phyloP scores from a whole-genome alignment of 768 basidiomycete species.

The Lentinula lateritia region DNA sequence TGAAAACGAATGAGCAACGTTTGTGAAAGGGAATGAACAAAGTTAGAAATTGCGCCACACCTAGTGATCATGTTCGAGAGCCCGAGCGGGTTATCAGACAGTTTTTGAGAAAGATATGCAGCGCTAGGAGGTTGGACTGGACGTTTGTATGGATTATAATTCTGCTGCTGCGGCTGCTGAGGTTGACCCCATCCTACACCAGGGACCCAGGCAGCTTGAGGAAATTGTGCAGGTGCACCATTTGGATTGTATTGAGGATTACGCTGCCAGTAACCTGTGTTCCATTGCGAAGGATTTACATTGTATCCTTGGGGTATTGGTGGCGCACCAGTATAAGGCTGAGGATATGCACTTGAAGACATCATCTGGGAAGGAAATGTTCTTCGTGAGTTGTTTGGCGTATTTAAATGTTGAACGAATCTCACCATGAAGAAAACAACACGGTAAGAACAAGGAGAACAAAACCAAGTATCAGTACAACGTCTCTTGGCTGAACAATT shows the following conservation, averaged over 20 bases:
- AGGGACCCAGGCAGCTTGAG: conserved; percentile 30
- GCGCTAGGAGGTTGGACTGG: conserved; percentile 54
- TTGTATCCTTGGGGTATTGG: conserved; percentile 45
- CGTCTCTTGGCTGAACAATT: background rate
- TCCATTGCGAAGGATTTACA: conserved; percentile 44
- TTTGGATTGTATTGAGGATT: conserved; percentile 34
- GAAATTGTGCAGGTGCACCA: conserved; percentile 15
- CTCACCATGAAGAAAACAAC: background rate
- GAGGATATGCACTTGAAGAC: background rate
- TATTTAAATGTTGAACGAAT: background rate
- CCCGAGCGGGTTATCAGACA: conserved; percentile 60
- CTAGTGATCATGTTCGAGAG: conserved; percentile 60
- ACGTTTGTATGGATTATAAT: conserved; percentile 61
- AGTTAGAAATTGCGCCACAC: conserved; percentile 31
- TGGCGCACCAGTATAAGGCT: conserved; percentile 28
- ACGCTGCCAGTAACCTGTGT: conserved; percentile 45
- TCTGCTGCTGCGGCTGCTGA: conserved; percentile 18
- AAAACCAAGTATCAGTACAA: background rate
- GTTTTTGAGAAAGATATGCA: conserved; percentile 55
- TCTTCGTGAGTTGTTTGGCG: no score
- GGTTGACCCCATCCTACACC: conserved; percentile 35
- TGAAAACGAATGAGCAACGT: background rate
- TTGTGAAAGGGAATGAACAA: background rate
- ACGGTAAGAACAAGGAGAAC: background rate
- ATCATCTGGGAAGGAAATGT: background rate